Evolutionary conservation across 2,329 filamentous ascomycete genomes (phyloP), one percentile per base, ranked within the genome.

Genomic region (Sarocladium kiliense): DNA sequence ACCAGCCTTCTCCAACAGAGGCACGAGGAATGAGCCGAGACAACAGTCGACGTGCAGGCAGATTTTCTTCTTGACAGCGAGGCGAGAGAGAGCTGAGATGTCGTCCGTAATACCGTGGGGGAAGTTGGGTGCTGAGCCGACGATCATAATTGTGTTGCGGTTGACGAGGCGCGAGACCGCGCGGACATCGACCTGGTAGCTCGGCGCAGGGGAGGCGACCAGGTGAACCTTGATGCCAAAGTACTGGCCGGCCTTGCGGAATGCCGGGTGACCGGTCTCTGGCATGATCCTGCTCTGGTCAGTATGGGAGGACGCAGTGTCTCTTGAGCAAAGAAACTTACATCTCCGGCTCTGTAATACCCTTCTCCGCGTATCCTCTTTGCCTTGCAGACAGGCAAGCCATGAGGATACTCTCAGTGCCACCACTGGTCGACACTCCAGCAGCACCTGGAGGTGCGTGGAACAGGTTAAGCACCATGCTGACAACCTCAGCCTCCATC

Each of bases 81-180:
- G 81, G 57, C 86, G 87, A 55, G 92, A 96, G 41, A 99, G 84
- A 1, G 84, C 82, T 1, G 88, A 75, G 63, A 99, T 97, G 70
- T 97, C 91, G 71, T 99, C 94, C 60, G 99, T 94, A 67, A 99
- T 96, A 58, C 94, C 94, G 69, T 99, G 94, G 36, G 94, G 94
- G 74, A 97, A 99, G 78, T 97, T 99, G 57, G 94, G 94, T 0
- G 94, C 92, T 2, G 90, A 96, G 49, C 94, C 94, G 53, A 97
- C 94, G 3, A 99, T 85, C 26, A 99, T 78, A 58, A 97, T 76
- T 0, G 94, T 99, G 76, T 99, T 99, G 64, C 87, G 83, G 73
- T 97, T 99, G 72, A 99, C 85, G 57, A 97, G 82, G 30, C 91
- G 88, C 16, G 86, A 82, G 47, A 97, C 89, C 27, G 85, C 82